A percentile compares a stretch with the other conserved stretches of the same genome.
These are phyloP conservation scores for Ramalina intermedia DNA, from an alignment of 495 filamentous ascomycete species.

Conservation along the genomic window DNA sequence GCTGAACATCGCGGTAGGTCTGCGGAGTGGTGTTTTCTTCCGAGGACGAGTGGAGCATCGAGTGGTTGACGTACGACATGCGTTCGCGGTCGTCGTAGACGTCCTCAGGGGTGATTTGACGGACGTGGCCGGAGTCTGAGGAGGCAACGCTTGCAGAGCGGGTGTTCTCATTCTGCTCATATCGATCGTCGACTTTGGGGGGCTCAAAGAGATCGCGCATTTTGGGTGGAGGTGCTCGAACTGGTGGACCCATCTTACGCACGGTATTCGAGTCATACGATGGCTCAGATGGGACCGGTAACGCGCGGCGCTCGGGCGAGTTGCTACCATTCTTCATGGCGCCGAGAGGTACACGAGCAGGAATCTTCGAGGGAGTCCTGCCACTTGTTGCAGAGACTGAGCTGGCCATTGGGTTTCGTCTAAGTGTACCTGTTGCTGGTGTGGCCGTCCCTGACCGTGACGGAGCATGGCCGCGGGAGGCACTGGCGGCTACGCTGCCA, in stretches of 20 bases:
- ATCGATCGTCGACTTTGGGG: slow-evolving; percentile 31
- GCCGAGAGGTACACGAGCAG: slow-evolving; percentile 62
- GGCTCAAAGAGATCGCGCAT: slow-evolving; percentile 75
- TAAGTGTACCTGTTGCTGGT: slow-evolving; percentile 37
- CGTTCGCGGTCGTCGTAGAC: slow-evolving; percentile 60
- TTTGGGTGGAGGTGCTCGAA: slow-evolving; percentile 64
- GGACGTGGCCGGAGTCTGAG: slow-evolving; percentile 42
- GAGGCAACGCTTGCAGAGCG: slow-evolving; percentile 53
- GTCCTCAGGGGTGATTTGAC: slow-evolving; percentile 71
- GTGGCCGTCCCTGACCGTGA: slow-evolving; percentile 52
- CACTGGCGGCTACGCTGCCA: slow-evolving; percentile 35
- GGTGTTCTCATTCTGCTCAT: slow-evolving; percentile 44
- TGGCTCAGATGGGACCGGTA: slow-evolving; percentile 21
- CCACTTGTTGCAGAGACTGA: slow-evolving; percentile 23
- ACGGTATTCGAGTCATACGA: slow-evolving; percentile 37
- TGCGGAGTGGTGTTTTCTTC: slow-evolving; percentile 8
- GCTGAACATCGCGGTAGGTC: slow-evolving; percentile 9
- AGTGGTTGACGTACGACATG: slow-evolving; percentile 34
- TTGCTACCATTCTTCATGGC: slow-evolving; percentile 72
- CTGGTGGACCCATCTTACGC: slow-evolving; percentile 44
- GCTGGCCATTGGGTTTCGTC: slow-evolving; percentile 42
- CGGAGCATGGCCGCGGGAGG: slow-evolving; percentile 36
- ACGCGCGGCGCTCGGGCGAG: slow-evolving; percentile 58
- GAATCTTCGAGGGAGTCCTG: slow-evolving; percentile 66
- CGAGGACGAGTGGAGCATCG: slow-evolving; percentile 17